Percentiles rank a stretch among this genome's conserved stretches.
These are phyloP conservation scores for Globisporangium iwayamae DNA, from an alignment of 352 stramenopile genomes.

Conservation along the genomic window DNA sequence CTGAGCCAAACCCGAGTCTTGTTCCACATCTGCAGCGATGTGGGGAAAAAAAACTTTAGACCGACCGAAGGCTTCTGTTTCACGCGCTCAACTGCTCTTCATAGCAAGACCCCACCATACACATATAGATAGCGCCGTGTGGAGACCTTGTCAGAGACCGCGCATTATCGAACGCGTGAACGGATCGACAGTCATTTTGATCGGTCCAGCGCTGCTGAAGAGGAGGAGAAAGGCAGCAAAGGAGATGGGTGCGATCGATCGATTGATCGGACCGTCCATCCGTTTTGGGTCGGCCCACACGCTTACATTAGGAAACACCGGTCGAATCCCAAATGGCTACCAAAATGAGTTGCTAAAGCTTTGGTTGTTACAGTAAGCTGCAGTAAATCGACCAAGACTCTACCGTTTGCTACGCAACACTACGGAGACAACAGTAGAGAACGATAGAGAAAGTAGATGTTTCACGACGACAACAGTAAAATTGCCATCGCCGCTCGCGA, in stretches of 20 bases:
- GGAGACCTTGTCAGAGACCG: no score
- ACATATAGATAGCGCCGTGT: no score
- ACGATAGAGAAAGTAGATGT: no score
- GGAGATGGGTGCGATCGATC: neutral
- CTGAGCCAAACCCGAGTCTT: neutral
- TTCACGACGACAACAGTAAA: no score
- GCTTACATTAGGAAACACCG: neutral
- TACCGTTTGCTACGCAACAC: no score
- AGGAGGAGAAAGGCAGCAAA: neutral
- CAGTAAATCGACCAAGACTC: no score
- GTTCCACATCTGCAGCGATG: slow-evolving; percentile 2
- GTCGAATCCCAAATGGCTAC: neutral
- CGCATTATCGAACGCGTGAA: neutral
- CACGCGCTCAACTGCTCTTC: no score
- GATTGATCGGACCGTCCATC: neutral
- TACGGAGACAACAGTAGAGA: no score
- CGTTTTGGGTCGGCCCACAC: neutral
- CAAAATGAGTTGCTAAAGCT: neutral
- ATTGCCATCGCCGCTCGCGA: no score
- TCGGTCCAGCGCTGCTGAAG: neutral
- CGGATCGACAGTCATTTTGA: neutral
- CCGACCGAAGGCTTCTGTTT: no score
- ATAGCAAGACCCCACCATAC: neutral
- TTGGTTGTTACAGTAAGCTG: no score
- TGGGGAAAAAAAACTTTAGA: no score